Conservation (phyloP, 257 asterid genomes). For the Euphrasia confusa region DNA sequence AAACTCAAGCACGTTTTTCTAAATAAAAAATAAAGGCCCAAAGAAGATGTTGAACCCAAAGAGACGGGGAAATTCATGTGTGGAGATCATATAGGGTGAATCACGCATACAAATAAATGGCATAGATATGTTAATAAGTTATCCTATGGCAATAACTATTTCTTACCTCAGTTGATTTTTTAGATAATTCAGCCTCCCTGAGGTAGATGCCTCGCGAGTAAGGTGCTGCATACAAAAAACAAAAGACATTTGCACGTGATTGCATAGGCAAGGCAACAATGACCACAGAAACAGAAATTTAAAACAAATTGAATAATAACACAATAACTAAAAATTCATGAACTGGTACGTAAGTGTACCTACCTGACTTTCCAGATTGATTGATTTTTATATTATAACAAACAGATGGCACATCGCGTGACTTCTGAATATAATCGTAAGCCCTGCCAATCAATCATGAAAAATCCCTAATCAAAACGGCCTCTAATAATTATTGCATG, state of each 20-base stretch:
- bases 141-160: slow-evolving; percentile 13
- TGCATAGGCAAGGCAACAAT: slow-evolving; percentile 9
- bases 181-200: slow-evolving; percentile 72
- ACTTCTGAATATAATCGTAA: slow-evolving; percentile 76
- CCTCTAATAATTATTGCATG: slow-evolving; percentile 21
- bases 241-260: slow-evolving; percentile 21
- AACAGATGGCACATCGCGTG: slow-evolving; percentile 53
- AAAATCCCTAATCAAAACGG: slow-evolving; percentile 25
- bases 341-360: slow-evolving; percentile 26
- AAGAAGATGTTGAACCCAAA: slow-evolving; percentile 17
- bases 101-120: neutral
- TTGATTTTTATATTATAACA: slow-evolving; percentile 71
- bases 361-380: slow-evolving; percentile 74
- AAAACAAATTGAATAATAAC: slow-evolving; percentile 4
- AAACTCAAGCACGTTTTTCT: slow-evolving; percentile 4
- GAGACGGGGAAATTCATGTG: neutral
- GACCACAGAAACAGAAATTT: slow-evolving; percentile 11
- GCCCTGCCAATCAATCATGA: slow-evolving; percentile 61
- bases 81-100: slow-evolving; percentile 5
- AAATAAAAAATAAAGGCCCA: slow-evolving; percentile 19
- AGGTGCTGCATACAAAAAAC: slow-evolving; percentile 55
- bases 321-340: neutral
- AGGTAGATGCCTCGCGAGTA: slow-evolving; percentile 87
- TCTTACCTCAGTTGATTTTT: slow-evolving; percentile 74
- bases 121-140: slow-evolving; percentile 13